Base-by-base conservation (phyloP, 225 moss, liverwort and hornwort species). In the Anthoceros angustus region DNA sequence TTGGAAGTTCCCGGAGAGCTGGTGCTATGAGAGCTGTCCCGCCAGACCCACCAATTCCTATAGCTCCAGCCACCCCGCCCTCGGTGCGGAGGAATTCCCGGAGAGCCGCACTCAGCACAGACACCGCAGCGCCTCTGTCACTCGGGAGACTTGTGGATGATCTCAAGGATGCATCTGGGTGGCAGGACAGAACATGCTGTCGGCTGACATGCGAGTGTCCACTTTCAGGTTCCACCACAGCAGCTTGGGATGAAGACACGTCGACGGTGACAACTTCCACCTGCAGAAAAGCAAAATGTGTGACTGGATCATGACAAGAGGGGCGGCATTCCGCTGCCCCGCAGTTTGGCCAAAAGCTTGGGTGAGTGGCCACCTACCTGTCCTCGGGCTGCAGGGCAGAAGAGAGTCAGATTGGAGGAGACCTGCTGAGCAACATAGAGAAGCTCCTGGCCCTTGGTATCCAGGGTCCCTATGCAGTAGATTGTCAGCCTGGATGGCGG, bases 1-100 rank as follows among this genome's bases (percentile, higher is more conserved):
- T 69, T 39, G 94, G 90, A 55, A 95, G 88, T 16, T 87, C 84
- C 76, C 90, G 80, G 21, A 95, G 76, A 62, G 87, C 84, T 73
- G 94, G 90, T 64, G 94, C 86, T 55, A 90, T 88, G 64, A 95
- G 74, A 32, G 86, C 77, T 64, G 94, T 90, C 69, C 90, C 94
- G 39, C 88, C 84, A 45, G 86, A 84, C 42, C 94, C 94, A 18
- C 90, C 94, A 60, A 90, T 66, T 41, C 94, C 94, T 72, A 95
- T 85, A 32, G 86, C 94, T 70, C 94, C 94, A 14, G 83, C 80
- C 39, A 95, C 69, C 63, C 81, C 83, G 62, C 94, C 94, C 64
- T 83, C 70, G 62, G 78, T 70, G 40, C 86, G 75, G 26, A 95
- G 70, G 24, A 88, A 86, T 40, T 80, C 80, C 26, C 76, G 78